Evolutionary conservation across 768 basidiomycete genomes (phyloP).

Genomic region (Asterophora lycoperdoides): DNA sequence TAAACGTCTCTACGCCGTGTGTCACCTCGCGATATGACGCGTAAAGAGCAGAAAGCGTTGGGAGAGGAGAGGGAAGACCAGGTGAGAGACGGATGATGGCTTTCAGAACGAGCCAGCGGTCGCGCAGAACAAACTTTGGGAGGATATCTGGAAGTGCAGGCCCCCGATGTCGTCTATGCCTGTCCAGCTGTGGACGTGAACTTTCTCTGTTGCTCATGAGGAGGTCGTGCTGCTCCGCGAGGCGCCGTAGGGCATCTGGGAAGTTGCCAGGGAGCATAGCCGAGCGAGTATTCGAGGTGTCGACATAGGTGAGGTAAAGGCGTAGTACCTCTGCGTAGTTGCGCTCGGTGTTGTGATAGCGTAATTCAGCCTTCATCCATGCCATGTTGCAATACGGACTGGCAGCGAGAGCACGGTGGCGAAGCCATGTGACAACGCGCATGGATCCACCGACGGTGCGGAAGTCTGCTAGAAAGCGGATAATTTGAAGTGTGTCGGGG

Average conservation of each 20-base stretch:
- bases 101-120: conserved; percentile 14
- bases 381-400: background rate
- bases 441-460: conserved; percentile 2
- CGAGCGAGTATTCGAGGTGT: background rate
- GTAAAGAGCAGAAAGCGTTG: conserved; percentile 10
- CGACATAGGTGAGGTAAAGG: conserved; percentile 7
- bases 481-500: background rate
- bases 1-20: no score
- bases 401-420: conserved; percentile 5
- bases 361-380: conserved; percentile 13
- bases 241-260: background rate
- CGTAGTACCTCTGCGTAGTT: conserved; percentile 10
- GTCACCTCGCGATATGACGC: background rate
- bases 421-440: conserved; percentile 3
- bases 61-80: conserved; percentile 7
- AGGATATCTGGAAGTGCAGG: no score
- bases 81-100: conserved; percentile 12
- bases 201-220: no score
- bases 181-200: no score
- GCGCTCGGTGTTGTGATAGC: conserved; percentile 1
- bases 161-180: no score
- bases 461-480: conserved; percentile 7
- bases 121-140: background rate
- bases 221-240: background rate
- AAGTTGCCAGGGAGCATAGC: conserved; percentile 5